Evolutionary conservation across 108 stramenopile species (phyloP), one percentile per base, ranked within the genome.

Genomic region (Asterionellopsis glacialis): DNA sequence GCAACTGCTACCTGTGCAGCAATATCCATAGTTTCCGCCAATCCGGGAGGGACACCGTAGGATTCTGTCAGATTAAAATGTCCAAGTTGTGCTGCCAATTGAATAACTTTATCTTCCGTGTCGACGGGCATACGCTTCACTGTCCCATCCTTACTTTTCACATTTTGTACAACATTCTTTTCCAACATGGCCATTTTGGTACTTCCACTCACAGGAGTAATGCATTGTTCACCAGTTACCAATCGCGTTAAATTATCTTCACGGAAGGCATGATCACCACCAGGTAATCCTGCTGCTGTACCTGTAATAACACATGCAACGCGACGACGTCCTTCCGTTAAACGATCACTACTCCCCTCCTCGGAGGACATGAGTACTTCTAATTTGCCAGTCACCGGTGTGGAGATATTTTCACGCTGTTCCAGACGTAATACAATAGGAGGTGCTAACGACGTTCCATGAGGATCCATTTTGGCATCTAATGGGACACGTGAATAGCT

Each of bases 1-100:
- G 95, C 95, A 14, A 98, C 93, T 0, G 96, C 93, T 15, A 98
- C 93, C 70, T 96, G 95, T 13, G 95, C 95, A 14, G 95, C 95
- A 41, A 85, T 68, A 77, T 96, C 97, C 97, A 98, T 98, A 18
- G 97, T 98, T 73, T 88, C 82, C 0, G 87, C 94, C 41, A 98
- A 74, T 9, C 91, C 88, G 25, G 60, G 63, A 11, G 94, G 84
- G 0, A 98, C 94, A 45, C 97, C 97, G 55, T 96, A 98, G 23
- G 74, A 64, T 15, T 49, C 70, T 13, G 71, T 76, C 67, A 96
- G 75, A 68, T 89, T 83, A 52, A 96, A 64, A 9, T 63, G 26
- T n/a, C 94, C 93, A 9, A 98, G 70, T 63, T 82, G 81, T 13
- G 95, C 97, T 11, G 94, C 93, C 21, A 98, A 74, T 66, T 93